Base-by-base conservation (phyloP, 805 yeast genomes). In the Tetrapisispora fleetii region DNA sequence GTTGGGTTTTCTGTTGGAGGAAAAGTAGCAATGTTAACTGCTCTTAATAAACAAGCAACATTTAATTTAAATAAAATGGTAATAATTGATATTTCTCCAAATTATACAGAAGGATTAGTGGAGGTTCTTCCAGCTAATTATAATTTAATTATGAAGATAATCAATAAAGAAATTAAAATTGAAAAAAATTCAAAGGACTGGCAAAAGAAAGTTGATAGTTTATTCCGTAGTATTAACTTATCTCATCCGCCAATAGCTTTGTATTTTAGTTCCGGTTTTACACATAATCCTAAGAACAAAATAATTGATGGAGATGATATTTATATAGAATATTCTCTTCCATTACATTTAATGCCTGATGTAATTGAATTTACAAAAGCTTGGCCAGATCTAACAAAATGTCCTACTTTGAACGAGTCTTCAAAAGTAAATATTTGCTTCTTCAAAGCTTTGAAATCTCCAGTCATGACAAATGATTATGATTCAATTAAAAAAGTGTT, bases 1-100 rank as follows among this genome's bases (percentile, higher is more conserved):
- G 49, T 73, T 13, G 84, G 85, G 0, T 81, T 76, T 56, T 78
- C 81, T 18, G 73, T 80, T 77, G 85, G 85, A 1, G 83, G 81
- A 4, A 79, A 78, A 55, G 71, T 75, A 1, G 77, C 77, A 0
- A 71, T 80, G 74, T 48, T 72, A 43, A 68, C 70, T 1, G 63
- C 76, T 0, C 57, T 80, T 33, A 48, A 53, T 19, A 47, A 52
- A 2, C 37, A 48, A 14, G 18, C 55, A 6, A 40, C 27, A 17
- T 27, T 40, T 27, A 59, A 60, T 39, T 65, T 76, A 0, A 57
- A 65, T 5, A 70, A 67, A 48, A 54, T 78, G 32, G 65, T 78
- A 0, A 72, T 78, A 4, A 67, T 79, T 3, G 69, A 64, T 49
- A 51, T 58, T 41, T 67, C 68, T 16, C 67, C 68, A 14, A 61